Evolutionary conservation across 164 flowering plant species (phyloP), one percentile per base, ranked within the genome.

Genomic region (Aristolochia californica): DNA sequence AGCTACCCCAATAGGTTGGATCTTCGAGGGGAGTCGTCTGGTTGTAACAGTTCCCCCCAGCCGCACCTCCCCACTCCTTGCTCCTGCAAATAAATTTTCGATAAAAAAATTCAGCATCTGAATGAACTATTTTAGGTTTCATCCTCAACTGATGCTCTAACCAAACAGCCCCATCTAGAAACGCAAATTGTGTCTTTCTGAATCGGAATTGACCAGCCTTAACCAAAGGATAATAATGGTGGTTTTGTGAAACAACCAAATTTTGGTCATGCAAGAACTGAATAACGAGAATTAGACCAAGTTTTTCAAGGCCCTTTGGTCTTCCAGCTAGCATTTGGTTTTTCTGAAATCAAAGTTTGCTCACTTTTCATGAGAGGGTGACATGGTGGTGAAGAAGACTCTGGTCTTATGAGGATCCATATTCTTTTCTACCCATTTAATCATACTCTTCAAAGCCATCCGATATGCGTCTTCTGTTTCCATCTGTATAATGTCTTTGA

Each of bases 381-480:
- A 85, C 89, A 86, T 82, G 79, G 81, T 78, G 24, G 87, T 65
- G 73, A 86, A 86, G 72, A 86, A 83, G 62, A 80, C 79, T 61
- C 83, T 76, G 9, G 84, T 78, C 38, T 73, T 86, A 62, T 62
- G 69, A 11, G 66, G 78, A 65, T 82, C 82, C 82, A 77, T 74
- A 28, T 82, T 75, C 62, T 65, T 71, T 57, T 67, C 58, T 9
- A 72, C 83, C 97, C 98, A 93, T 78, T 76, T 78, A 65, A 78
- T 43, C 96, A 87, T 70, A 53, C 83, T 85, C 76, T 76, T 78
- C 76, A 86, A 66, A 0, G 76, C 79, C 84, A 86, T 62, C 2
- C 87, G 64, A 62, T 80, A 86, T 7, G 85, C 88, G 59, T 80
- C 87, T 53, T 80, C 85, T 0, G 84, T 78, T 38, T 69, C 65